Percentiles rank a stretch among this genome's conserved stretches.
phyloP scores from a whole-genome alignment of 345 rosid genomes.

The Eucalyptus regnans region DNA sequence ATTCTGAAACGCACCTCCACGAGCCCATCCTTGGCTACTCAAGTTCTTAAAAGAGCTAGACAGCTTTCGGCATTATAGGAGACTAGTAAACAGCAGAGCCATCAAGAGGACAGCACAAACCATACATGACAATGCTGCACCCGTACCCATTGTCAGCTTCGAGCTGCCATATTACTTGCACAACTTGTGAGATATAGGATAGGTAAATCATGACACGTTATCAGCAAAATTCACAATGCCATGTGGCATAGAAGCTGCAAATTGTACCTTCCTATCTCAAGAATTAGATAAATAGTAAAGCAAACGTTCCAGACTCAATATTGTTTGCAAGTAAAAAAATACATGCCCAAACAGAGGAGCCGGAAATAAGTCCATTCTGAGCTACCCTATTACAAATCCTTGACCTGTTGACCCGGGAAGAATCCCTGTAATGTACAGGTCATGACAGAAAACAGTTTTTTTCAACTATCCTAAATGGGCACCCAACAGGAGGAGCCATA shows the following conservation, averaged over 20 bases:
- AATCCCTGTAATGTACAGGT: background rate
- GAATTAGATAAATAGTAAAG: background rate
- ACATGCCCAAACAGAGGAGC: background rate
- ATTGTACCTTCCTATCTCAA: background rate
- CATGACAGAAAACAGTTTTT: background rate
- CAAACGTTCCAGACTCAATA: background rate
- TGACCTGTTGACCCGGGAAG: background rate
- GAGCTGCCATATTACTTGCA: background rate
- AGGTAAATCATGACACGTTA: background rate
- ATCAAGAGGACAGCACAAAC: background rate
- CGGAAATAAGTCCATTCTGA: background rate
- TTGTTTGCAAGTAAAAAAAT: background rate
- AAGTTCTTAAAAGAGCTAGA: too few relatives aligned
- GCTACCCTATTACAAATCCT: background rate
- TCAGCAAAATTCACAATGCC: background rate
- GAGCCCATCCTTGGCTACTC: background rate
- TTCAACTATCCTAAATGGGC: background rate
- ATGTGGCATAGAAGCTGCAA: background rate
- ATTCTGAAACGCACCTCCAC: background rate
- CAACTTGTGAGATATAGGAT: background rate
- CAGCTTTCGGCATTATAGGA: background rate
- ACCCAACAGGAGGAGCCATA: slow-evolving; percentile 12
- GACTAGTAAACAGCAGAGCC: background rate
- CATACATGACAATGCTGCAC: background rate
- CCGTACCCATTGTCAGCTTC: background rate